These are phyloP conservation scores for Dothideomycetes sp. DNA, from an alignment of 2,329 filamentous ascomycete genomes.

Conservation along the genomic window DNA sequence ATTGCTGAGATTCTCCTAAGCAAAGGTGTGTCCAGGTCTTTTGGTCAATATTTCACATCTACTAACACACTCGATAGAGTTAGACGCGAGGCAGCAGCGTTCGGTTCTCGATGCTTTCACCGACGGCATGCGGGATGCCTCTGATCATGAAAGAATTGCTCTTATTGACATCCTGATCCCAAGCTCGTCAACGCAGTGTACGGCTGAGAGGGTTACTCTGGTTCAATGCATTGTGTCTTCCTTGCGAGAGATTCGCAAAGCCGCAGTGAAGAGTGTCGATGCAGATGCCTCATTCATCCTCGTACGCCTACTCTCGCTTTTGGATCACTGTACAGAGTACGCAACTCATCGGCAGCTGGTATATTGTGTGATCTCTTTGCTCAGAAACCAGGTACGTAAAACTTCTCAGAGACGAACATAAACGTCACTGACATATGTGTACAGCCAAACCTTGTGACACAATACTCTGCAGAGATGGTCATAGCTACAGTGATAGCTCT, in stretches of 20 bases:
- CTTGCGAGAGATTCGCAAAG: slow-evolving; percentile 2
- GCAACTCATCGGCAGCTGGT: slow-evolving; percentile 8
- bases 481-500: slow-evolving; percentile 30
- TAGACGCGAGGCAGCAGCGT: slow-evolving; percentile 8
- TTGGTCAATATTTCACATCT: background rate
- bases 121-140: background rate
- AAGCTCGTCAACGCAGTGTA: background rate
- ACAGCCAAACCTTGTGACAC: slow-evolving; percentile 32
- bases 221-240: slow-evolving; percentile 3
- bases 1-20: slow-evolving; percentile 3
- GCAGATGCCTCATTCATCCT: slow-evolving; percentile 1
- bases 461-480: slow-evolving; percentile 35
- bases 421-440: slow-evolving; percentile 9
- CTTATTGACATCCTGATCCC: background rate
- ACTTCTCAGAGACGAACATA: background rate
- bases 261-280: background rate
- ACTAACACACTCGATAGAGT: background rate
- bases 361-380: slow-evolving; percentile 7
- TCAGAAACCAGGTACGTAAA: slow-evolving; percentile 16
- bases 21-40: background rate
- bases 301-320: slow-evolving; percentile 3
- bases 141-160: slow-evolving; percentile 2
- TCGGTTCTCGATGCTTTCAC: slow-evolving; percentile 4
- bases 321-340: slow-evolving; percentile 6
- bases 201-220: slow-evolving; percentile 4